These are phyloP conservation scores for Saccharomyces uvarum DNA, from an alignment of 1,139 yeast species.

Conservation along the genomic window DNA sequence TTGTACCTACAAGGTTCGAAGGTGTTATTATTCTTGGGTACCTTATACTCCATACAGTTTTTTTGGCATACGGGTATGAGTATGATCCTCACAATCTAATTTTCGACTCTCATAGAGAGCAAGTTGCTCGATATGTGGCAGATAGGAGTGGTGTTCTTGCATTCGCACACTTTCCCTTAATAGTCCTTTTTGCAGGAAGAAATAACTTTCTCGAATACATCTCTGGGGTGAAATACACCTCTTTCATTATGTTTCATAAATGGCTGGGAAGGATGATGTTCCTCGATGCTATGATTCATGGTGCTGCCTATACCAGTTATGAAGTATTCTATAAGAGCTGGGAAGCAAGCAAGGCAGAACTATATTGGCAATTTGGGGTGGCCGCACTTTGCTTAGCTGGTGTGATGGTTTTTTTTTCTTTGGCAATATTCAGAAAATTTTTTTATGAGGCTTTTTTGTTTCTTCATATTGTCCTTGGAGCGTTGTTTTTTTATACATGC, in stretches of 20 bases:
- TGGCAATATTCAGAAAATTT: slow-evolving; percentile 43
- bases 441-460: slow-evolving; percentile 59
- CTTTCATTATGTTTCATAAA: slow-evolving; percentile 56
- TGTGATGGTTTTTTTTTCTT: slow-evolving; percentile 42
- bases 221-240: slow-evolving; percentile 56
- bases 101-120: slow-evolving; percentile 37
- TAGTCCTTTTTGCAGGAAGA: slow-evolving; percentile 52
- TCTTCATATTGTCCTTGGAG: slow-evolving; percentile 52
- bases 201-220: slow-evolving; percentile 56
- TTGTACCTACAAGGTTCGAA: slow-evolving; percentile 48
- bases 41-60: slow-evolving; percentile 39
- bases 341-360: slow-evolving; percentile 7
- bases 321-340: slow-evolving; percentile 13
- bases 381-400: slow-evolving; percentile 39
- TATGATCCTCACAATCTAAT: slow-evolving; percentile 38
- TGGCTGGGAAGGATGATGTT: slow-evolving; percentile 50
- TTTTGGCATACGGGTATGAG: slow-evolving; percentile 34
- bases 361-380: slow-evolving; percentile 43
- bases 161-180: slow-evolving; percentile 42
- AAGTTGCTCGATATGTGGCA: slow-evolving; percentile 32
- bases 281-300: slow-evolving; percentile 39
- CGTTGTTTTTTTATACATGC: slow-evolving; percentile 47
- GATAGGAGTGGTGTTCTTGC: slow-evolving; percentile 53
- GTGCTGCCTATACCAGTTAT: slow-evolving; percentile 37
- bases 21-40: slow-evolving; percentile 43